These are phyloP conservation scores for Nymphaea thermarum DNA, from an alignment of 164 flowering plant species.

Conservation along the genomic window DNA sequence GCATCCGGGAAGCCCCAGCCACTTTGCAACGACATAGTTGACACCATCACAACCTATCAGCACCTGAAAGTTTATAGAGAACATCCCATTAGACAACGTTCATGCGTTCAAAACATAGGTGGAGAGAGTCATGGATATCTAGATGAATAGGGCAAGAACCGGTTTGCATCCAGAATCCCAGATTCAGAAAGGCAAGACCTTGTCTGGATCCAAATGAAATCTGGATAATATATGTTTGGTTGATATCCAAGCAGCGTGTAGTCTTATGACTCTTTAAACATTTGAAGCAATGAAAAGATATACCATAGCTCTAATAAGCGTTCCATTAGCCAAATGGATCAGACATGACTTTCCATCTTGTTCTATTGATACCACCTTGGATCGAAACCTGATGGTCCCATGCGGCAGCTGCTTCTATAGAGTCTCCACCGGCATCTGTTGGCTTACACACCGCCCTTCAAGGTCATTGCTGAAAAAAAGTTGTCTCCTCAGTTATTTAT, in stretches of 20 bases:
- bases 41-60: slow-evolving; percentile 49
- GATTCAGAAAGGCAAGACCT: too few relatives aligned
- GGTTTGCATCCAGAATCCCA: slow-evolving; percentile 16
- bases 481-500: too few relatives aligned
- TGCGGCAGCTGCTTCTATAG: slow-evolving; percentile 46
- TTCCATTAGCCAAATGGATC: slow-evolving; percentile 65
- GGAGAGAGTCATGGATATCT: background rate
- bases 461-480: slow-evolving; percentile 18
- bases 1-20: slow-evolving; percentile 35
- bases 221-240: too few relatives aligned
- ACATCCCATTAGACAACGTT: too few relatives aligned
- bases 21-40: slow-evolving; percentile 31
- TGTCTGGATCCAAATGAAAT: too few relatives aligned
- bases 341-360: slow-evolving; percentile 37
- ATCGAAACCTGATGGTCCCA: slow-evolving; percentile 60
- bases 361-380: slow-evolving; percentile 55
- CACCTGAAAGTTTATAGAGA: slow-evolving; percentile 9
- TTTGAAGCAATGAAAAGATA: background rate
- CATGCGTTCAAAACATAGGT: background rate
- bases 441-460: slow-evolving; percentile 44
- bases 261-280: background rate
- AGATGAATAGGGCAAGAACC: too few relatives aligned
- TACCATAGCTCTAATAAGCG: slow-evolving; percentile 55
- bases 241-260: too few relatives aligned
- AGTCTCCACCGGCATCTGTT: slow-evolving; percentile 42